Evolutionary conservation across 495 filamentous ascomycete species (phyloP), one percentile per base, ranked within the genome.

Genomic region (Chaetomidium leptoderma): DNA sequence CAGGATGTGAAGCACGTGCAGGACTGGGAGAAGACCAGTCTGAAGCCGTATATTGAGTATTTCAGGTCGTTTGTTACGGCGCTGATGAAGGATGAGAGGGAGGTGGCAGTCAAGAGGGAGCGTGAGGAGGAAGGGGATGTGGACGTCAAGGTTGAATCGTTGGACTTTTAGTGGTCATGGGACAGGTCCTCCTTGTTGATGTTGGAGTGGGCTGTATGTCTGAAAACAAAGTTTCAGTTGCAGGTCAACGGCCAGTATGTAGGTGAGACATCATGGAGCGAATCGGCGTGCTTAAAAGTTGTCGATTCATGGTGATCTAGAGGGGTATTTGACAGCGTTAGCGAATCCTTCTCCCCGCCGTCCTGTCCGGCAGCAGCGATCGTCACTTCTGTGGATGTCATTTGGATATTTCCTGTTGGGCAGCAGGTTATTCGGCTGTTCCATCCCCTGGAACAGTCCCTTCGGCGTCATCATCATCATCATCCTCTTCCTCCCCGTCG

Each of bases 1-100:
- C 33, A 27, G 39, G 64, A 66, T 17, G 72, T 47, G 3, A 78
- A 77, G 59, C 60, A 43, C 56, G 61, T 88, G 37, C 83, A 83
- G 68, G 95, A 98, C 69, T 97, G 91, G 81, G 92, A 98, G 76
- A 97, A 96, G 81, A 98, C 93, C 29, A 89, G 90, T 52, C 71
- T 98, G 60, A 95, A 88, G 73, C 90, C 92, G 43, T 97, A 95
- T 71, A 83, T 97, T 17, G 91, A 97, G 45, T 85, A 84, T 63
- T 97, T 97, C 73, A 84, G 86, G 53, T 80, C 76, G 1, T 93
- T 96, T 72, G 90, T 97, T 27, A 76, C 83, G 2, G 76, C 72
- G 4, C 68, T 97, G 33, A 78, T 96, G 66, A 91, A 84, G 68
- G 93, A 93, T 24, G 93, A 97, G 75, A 39, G 45, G 54, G 54